A percentile compares a stretch with the other conserved stretches of the same genome.
Evolutionary conservation across 2,329 filamentous ascomycete genomes (phyloP).

Genomic region (Remersonia thermophila): DNA sequence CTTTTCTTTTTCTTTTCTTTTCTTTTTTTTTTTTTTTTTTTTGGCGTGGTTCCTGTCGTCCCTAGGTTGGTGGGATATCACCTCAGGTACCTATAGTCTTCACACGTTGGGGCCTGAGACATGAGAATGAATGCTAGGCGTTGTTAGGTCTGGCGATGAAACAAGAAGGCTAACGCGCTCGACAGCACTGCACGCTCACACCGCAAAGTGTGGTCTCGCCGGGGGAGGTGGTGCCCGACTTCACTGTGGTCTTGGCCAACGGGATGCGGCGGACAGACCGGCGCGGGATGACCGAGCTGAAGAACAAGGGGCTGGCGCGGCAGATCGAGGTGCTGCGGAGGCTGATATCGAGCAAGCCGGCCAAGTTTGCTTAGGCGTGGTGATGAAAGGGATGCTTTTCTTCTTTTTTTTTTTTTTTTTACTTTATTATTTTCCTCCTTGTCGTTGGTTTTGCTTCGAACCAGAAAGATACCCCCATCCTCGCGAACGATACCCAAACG

Average conservation of each 20-base stretch:
- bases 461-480: slow-evolving; percentile 3
- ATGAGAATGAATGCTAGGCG: too few species aligned
- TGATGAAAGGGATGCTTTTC: neutral
- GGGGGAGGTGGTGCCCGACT: slow-evolving; percentile 48
- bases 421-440: neutral
- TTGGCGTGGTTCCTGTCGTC: too few species aligned
- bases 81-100: too few species aligned
- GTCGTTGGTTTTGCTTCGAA: too few species aligned
- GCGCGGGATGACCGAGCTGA: slow-evolving; percentile 48
- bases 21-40: too few species aligned
- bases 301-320: slow-evolving; percentile 50
- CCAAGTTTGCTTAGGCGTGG: slow-evolving; percentile 32
- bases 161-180: neutral
- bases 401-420: neutral
- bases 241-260: slow-evolving; percentile 57
- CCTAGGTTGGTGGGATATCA: too few species aligned
- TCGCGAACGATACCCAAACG: neutral
- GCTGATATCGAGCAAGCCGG: slow-evolving; percentile 52
- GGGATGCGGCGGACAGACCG: slow-evolving; percentile 46
- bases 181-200: slow-evolving; percentile 57
- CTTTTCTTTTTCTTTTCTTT: too few species aligned
- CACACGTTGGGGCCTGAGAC: too few species aligned
- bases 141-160: too few species aligned
- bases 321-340: slow-evolving; percentile 56
- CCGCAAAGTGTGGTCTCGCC: slow-evolving; percentile 47